A percentile compares a stretch with the other conserved stretches of the same genome.
Evolutionary conservation across 495 filamentous ascomycete genomes (phyloP).

Genomic region (Xylaria flabelliformis): DNA sequence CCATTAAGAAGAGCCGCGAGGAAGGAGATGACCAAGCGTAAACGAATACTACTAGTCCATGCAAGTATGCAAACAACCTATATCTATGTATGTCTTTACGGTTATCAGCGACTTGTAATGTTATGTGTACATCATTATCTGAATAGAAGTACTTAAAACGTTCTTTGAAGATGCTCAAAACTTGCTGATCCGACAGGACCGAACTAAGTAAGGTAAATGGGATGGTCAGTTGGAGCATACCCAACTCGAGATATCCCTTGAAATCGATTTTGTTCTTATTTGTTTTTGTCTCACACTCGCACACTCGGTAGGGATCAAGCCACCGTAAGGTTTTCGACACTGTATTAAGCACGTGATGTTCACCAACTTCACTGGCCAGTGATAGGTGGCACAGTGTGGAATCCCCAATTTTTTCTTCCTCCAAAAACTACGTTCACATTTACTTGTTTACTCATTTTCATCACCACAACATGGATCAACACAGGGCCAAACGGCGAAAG

Average conservation of each 20-base stretch:
- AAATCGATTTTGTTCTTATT: no score
- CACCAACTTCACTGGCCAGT: background rate
- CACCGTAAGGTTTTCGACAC: background rate
- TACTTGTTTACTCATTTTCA: conserved; percentile 6
- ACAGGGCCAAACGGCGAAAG: conserved; percentile 39
- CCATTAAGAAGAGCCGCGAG: conserved; percentile 68
- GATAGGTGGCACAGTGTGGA: conserved; percentile 18
- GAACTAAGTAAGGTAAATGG: background rate
- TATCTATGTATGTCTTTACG: background rate
- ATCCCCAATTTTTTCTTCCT: conserved; percentile 16
- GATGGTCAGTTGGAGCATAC: no score
- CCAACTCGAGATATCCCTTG: no score
- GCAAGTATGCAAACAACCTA: background rate
- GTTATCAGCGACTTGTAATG: background rate
- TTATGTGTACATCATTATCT: background rate
- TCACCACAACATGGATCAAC: conserved; percentile 34
- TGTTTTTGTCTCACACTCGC: no score
- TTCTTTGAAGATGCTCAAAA: background rate
- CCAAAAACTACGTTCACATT: background rate
- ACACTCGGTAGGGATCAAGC: background rate
- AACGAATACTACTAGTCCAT: background rate
- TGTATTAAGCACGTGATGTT: conserved; percentile 21
- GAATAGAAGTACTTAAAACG: background rate
- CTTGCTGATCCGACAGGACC: background rate
- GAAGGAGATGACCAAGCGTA: conserved; percentile 45